Percentiles rank a stretch among this genome's conserved stretches.
These are phyloP conservation scores for Carpinus viminea DNA, from an alignment of 306 rosid genomes.

Conservation along the genomic window DNA sequence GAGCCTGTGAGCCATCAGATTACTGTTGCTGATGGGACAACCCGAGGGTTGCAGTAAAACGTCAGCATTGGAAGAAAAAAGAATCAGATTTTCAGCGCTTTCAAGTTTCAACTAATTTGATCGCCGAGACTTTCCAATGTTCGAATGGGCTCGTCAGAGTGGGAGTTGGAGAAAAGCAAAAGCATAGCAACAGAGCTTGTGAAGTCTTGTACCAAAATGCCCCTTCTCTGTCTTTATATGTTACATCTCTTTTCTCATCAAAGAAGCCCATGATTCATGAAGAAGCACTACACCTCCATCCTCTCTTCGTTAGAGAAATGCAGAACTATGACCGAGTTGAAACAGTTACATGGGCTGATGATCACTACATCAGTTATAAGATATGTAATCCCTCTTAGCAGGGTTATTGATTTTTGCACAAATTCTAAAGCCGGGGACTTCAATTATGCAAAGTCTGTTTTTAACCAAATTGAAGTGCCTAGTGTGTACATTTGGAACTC, in stretches of 20 bases:
- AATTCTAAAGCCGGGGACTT: slow-evolving; percentile 55
- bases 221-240: no score
- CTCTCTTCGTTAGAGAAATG: slow-evolving; percentile 54
- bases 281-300: slow-evolving; percentile 44
- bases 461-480: slow-evolving; percentile 48
- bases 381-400: slow-evolving; percentile 58
- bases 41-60: no score
- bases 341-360: slow-evolving; percentile 55
- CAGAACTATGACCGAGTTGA: slow-evolving; percentile 52
- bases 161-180: no score
- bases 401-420: slow-evolving; percentile 61
- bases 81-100: no score
- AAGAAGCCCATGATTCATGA: slow-evolving; percentile 28
- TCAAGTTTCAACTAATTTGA: no score
- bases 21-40: no score
- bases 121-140: no score
- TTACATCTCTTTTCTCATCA: not conserved
- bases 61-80: no score
- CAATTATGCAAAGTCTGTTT: slow-evolving; percentile 49
- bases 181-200: no score
- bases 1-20: no score
- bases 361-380: slow-evolving; percentile 48
- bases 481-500: slow-evolving; percentile 77
- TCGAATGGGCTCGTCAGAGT: no score
- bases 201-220: no score